These are phyloP conservation scores for Ceratobasidium sp. DNA, from an alignment of 1,284 basidiomycete genomes.

Conservation along the genomic window DNA sequence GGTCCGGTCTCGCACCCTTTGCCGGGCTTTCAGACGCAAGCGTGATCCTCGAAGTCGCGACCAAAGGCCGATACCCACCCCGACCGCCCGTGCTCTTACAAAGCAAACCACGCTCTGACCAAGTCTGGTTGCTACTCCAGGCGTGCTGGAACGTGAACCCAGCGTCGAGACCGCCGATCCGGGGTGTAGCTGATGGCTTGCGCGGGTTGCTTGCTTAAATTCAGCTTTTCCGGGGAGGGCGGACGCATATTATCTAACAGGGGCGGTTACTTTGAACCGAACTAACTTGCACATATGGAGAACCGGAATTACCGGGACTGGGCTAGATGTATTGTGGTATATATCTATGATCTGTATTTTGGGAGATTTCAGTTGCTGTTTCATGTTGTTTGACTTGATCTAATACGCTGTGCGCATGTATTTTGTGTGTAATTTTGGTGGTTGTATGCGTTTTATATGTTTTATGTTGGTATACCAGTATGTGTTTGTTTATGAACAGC, in stretches of 20 bases:
- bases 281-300: too few relatives aligned
- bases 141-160: slow-evolving; percentile 42
- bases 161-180: slow-evolving; percentile 1
- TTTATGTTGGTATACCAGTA: not conserved
- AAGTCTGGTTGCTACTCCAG: slow-evolving; percentile 36
- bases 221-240: not conserved
- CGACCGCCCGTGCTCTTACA: not conserved
- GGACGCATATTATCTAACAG: too few relatives aligned
- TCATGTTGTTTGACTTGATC: too few relatives aligned
- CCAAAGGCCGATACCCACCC: slow-evolving; percentile 34
- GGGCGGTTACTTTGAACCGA: too few relatives aligned
- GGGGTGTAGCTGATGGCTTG: slow-evolving; percentile 15
- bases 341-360: too few relatives aligned
- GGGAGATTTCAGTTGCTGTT: too few relatives aligned
- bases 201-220: not conserved
- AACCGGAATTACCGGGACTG: too few relatives aligned
- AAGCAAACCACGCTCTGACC: slow-evolving; percentile 25
- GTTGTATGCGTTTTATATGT: too few relatives aligned
- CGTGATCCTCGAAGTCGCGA: slow-evolving; percentile 37
- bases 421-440: too few relatives aligned
- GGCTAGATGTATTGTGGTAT: too few relatives aligned
- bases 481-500: too few relatives aligned
- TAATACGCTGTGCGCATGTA: too few relatives aligned
- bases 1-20: slow-evolving; percentile 26
- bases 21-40: slow-evolving; percentile 35